Conservation (phyloP, 306 rosid species). For the Cucumis melo region DNA sequence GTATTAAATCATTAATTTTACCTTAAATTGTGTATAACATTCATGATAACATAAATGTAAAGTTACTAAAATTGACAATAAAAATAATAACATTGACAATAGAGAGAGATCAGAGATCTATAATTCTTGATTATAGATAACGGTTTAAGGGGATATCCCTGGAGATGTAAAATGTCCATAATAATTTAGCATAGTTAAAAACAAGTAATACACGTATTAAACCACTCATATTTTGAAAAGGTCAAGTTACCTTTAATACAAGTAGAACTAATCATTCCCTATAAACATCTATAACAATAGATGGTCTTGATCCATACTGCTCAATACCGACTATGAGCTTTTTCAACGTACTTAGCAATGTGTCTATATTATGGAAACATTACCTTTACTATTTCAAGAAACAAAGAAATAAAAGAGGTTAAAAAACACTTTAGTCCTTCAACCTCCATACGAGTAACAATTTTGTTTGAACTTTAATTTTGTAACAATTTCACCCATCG, state of each 20-base stretch:
- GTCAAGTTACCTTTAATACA: conserved; percentile 46
- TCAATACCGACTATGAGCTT: conserved; percentile 47
- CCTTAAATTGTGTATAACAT: background rate
- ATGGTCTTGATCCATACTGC: conserved; percentile 51
- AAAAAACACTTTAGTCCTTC: background rate
- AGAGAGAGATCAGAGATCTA: background rate
- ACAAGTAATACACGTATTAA: background rate
- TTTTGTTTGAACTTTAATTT: too few relatives aligned
- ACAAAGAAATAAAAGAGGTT: background rate
- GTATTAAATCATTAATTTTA: background rate
- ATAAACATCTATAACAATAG: conserved; percentile 66
- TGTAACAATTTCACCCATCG: background rate
- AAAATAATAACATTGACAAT: background rate
- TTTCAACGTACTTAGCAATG: conserved; percentile 39
- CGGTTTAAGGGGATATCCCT: background rate
- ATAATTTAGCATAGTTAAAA: background rate
- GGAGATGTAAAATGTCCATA: background rate
- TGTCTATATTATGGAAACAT: conserved; percentile 31
- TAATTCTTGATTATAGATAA: background rate
- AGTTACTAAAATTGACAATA: too few relatives aligned
- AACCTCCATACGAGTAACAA: too few relatives aligned
- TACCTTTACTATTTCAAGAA: conserved; percentile 3
- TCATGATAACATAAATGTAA: background rate
- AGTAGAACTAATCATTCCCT: conserved; percentile 68
- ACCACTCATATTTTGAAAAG: background rate